Evolutionary conservation across 2,329 filamentous ascomycete genomes (phyloP).

Genomic region (Colletotrichum neosansevieriae): DNA sequence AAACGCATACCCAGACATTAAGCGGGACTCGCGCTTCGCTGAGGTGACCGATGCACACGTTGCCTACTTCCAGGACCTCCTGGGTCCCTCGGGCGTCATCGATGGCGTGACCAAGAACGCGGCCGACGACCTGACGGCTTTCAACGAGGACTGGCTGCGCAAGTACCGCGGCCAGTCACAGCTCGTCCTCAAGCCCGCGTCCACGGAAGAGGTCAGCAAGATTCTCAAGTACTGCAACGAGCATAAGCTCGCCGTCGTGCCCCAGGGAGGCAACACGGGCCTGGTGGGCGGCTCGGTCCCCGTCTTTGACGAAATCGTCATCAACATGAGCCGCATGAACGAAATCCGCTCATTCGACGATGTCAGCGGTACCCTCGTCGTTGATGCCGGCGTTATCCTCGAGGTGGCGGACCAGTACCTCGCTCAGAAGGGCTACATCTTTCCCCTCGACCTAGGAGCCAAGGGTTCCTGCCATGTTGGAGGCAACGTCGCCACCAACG

Average conservation of each 20-base stretch:
- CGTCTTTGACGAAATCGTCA: conserved; percentile 97
- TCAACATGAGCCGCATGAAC: conserved; percentile 93
- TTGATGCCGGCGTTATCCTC: conserved; percentile 90
- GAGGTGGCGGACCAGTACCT: conserved; percentile 90
- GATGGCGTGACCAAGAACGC: conserved; percentile 83
- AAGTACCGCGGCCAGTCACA: conserved; percentile 94
- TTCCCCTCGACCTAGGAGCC: conserved; percentile 95
- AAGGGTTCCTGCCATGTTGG: conserved; percentile 98
- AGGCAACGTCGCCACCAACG: conserved; percentile 95
- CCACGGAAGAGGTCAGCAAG: conserved; percentile 89
- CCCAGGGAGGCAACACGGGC: conserved; percentile 96
- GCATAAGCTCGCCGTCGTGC: conserved; percentile 90
- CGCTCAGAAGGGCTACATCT: conserved; percentile 86
- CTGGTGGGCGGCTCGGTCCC: conserved; percentile 95
- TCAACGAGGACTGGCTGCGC: conserved; percentile 99
- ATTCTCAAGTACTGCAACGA: conserved; percentile 96
- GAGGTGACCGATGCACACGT: conserved; percentile 84
- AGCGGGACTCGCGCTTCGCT: conserved; percentile 82
- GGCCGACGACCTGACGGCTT: conserved; percentile 85
- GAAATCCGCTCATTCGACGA: conserved; percentile 91
- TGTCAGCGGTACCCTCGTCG: conserved; percentile 89
- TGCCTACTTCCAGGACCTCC: conserved; percentile 81
- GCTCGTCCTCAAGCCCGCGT: conserved; percentile 87
- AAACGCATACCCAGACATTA: conserved; percentile 85
- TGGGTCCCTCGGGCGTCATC: conserved; percentile 85